A percentile compares a stretch with the other conserved stretches of the same genome.
phyloP scores from a whole-genome alignment of 768 basidiomycete genomes.

The Mycena metata region DNA sequence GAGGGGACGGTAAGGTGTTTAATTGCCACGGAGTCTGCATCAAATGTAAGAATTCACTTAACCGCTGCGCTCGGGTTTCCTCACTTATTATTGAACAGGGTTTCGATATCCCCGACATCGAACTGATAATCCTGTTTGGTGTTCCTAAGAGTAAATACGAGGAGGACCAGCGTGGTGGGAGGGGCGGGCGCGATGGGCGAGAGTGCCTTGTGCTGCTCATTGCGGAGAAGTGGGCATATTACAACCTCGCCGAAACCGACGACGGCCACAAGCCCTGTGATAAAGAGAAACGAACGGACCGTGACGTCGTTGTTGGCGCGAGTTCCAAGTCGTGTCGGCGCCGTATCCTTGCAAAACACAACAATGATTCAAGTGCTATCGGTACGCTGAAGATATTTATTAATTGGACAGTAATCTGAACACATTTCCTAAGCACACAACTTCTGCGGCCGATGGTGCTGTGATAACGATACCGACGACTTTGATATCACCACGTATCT shows the following conservation, averaged over 20 bases:
- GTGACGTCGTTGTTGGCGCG: not conserved
- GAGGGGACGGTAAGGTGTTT: not conserved
- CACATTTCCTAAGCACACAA: not conserved
- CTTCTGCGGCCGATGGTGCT: slow-evolving; percentile 3
- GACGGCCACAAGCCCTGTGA: not conserved
- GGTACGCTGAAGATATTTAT: not conserved
- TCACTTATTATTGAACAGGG: not conserved
- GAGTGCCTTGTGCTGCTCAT: slow-evolving; percentile 16
- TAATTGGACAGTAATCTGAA: not conserved
- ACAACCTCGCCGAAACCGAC: not conserved
- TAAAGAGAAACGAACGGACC: not conserved
- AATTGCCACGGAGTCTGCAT: slow-evolving; percentile 6
- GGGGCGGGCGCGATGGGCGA: slow-evolving; percentile 18
- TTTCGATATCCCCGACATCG: slow-evolving; percentile 1
- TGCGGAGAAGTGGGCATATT: slow-evolving; percentile 12
- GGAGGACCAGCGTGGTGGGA: slow-evolving; percentile 8
- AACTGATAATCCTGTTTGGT: slow-evolving; percentile 1
- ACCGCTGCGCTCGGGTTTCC: too few relatives aligned
- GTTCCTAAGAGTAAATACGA: not conserved
- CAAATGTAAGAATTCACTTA: slow-evolving; percentile 6
- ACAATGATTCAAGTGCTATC: not conserved
- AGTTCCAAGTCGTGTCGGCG: slow-evolving; percentile 1
- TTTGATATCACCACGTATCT: not conserved
- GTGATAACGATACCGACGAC: not conserved
- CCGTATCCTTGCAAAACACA: not conserved